Percentiles rank a stretch among this genome's conserved stretches.
phyloP scores from a whole-genome alignment of 129 eudicot species.

The Silybum marianum region DNA sequence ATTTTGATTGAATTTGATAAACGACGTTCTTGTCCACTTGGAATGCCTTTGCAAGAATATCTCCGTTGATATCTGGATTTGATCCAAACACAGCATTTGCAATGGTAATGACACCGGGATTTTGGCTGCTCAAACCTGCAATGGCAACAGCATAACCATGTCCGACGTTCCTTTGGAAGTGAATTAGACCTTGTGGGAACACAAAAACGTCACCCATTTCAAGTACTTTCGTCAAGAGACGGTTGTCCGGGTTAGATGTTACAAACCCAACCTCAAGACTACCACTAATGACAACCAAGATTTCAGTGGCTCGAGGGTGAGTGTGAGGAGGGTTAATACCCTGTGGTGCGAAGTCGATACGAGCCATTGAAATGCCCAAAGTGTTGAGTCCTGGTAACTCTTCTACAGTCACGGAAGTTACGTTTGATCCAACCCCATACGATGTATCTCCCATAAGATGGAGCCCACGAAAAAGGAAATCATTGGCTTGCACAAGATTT shows the following conservation, averaged over 20 bases:
- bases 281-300: conserved; percentile 39
- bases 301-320: conserved; percentile 35
- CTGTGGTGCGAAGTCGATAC: conserved; percentile 22
- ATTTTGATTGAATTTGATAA: background rate
- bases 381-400: conserved; percentile 38
- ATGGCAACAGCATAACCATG: background rate
- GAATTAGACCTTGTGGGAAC: conserved; percentile 48
- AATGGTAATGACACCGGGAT: conserved; percentile 31
- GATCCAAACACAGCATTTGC: conserved; percentile 5
- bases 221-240: conserved; percentile 38
- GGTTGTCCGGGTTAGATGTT: conserved; percentile 45
- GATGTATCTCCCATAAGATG: conserved; percentile 26
- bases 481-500: background rate
- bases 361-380: conserved; percentile 31
- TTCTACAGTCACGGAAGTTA: conserved; percentile 22
- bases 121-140: conserved; percentile 39
- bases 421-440: conserved; percentile 18
- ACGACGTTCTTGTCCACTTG: background rate
- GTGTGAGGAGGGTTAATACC: conserved; percentile 35
- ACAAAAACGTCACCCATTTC: conserved; percentile 47
- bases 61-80: conserved; percentile 15
- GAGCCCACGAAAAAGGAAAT: conserved; percentile 32
- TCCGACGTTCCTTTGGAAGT: conserved; percentile 39
- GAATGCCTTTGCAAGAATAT: conserved; percentile 4
- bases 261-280: conserved; percentile 38